phyloP scores from a whole-genome alignment of 331 rosid genomes.

The Quercus lobata region DNA sequence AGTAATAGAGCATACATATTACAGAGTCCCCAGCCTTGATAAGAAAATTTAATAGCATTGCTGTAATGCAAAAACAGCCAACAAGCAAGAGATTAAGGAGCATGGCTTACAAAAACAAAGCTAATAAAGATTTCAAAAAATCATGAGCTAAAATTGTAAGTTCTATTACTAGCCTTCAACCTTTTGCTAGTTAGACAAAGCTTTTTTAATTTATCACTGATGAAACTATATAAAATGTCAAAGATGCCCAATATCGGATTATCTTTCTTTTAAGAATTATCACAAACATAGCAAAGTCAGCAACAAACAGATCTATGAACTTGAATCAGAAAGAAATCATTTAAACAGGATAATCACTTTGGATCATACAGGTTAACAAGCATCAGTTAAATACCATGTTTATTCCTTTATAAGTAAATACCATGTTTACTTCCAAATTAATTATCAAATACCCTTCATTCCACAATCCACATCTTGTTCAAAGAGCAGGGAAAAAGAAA shows the following conservation, averaged over 20 bases:
- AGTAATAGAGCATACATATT: background rate
- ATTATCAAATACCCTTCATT: background rate
- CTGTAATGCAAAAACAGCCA: background rate
- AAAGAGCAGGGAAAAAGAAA: background rate
- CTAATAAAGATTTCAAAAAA: background rate
- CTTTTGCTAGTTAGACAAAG: background rate
- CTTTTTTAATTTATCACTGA: background rate
- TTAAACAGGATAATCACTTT: background rate
- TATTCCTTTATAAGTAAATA: background rate
- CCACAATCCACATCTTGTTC: background rate
- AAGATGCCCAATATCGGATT: background rate
- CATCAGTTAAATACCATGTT: background rate
- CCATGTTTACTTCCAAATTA: background rate
- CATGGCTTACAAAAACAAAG: background rate
- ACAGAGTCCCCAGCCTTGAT: background rate
- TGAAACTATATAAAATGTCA: background rate
- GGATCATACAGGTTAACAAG: background rate
- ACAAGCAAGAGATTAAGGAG: background rate
- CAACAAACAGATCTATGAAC: background rate
- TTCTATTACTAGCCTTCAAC: background rate
- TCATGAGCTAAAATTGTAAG: background rate
- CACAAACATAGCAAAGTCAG: background rate
- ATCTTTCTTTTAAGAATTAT: background rate
- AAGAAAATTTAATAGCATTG: background rate
- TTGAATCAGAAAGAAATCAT: background rate